Evolutionary conservation across 2,329 filamentous ascomycete genomes (phyloP).

Genomic region (Fusarium floridanum): DNA sequence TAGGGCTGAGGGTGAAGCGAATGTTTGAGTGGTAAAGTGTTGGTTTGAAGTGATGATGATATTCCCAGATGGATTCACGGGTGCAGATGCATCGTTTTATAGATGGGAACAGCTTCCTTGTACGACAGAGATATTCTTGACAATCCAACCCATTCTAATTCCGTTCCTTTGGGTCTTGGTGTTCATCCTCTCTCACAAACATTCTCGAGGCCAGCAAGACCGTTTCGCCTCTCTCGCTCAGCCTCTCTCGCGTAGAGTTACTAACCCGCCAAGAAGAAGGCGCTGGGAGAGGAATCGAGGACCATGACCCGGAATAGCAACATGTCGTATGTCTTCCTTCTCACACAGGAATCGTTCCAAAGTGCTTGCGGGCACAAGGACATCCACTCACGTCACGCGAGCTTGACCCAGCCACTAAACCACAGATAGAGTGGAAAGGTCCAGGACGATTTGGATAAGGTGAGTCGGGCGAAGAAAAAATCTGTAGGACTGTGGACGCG

Average conservation of each 20-base stretch:
- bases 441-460: not conserved
- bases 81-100: slow-evolving; percentile 22
- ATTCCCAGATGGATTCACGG: not conserved
- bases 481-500: slow-evolving; percentile 15
- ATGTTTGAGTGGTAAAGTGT: slow-evolving; percentile 10
- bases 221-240: slow-evolving; percentile 9
- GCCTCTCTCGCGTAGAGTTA: slow-evolving; percentile 20
- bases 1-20: slow-evolving; percentile 21
- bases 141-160: not conserved
- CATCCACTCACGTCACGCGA: slow-evolving; percentile 20
- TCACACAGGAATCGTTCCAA: not conserved
- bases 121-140: not conserved
- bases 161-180: not conserved
- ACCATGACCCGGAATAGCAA: slow-evolving; percentile 38
- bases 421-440: not conserved
- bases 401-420: slow-evolving; percentile 15
- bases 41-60: not conserved
- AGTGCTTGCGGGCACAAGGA: not conserved
- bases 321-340: slow-evolving; percentile 33
- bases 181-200: not conserved
- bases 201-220: not conserved
- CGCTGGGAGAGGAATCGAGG: not conserved
- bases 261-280: slow-evolving; percentile 18
- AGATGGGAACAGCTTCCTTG: not conserved
- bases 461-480: too few species aligned